These are phyloP conservation scores for Cutaneotrichosporon cutaneum DNA, from an alignment of 1,284 basidiomycete genomes.

Conservation along the genomic window DNA sequence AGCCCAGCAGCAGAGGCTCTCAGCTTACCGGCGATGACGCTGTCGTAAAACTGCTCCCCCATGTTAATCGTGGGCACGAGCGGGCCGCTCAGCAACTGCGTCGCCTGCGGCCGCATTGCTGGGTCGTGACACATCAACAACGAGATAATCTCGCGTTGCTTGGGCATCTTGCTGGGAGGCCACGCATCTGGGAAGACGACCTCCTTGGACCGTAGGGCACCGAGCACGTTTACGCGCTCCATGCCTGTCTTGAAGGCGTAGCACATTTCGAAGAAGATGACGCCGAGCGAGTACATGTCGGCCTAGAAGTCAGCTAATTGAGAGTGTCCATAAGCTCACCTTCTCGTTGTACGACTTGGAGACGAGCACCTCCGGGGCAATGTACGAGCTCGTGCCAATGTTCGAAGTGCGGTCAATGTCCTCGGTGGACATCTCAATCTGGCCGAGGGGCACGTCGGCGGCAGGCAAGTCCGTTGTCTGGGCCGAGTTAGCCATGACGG, in stretches of 20 bases:
- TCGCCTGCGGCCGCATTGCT: slow-evolving; percentile 72
- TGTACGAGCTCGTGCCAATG: slow-evolving; percentile 89
- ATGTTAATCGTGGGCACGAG: slow-evolving; percentile 57
- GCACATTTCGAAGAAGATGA: slow-evolving; percentile 98
- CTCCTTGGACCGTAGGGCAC: slow-evolving; percentile 68
- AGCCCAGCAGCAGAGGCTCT: slow-evolving; percentile 51
- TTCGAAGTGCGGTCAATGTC: slow-evolving; percentile 57
- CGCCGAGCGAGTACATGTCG: slow-evolving; percentile 91
- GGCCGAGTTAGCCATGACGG: not conserved
- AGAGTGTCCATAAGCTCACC: no score
- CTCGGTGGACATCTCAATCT: slow-evolving; percentile 54
- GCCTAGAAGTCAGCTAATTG: slow-evolving; percentile 58
- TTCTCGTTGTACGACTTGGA: slow-evolving; percentile 54
- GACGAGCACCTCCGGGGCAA: slow-evolving; percentile 73
- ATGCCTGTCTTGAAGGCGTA: slow-evolving; percentile 80
- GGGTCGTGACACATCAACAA: slow-evolving; percentile 83
- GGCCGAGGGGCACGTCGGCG: slow-evolving; percentile 60
- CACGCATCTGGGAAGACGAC: slow-evolving; percentile 66
- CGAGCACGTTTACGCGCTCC: slow-evolving; percentile 80
- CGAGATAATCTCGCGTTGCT: slow-evolving; percentile 61
- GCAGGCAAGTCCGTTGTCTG: slow-evolving; percentile 72
- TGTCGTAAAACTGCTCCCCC: slow-evolving; percentile 41
- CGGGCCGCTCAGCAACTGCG: slow-evolving; percentile 78
- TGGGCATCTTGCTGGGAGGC: slow-evolving; percentile 60
- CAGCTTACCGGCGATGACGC: slow-evolving; percentile 50